A percentile compares a stretch with the other conserved stretches of the same genome.
phyloP scores from a whole-genome alignment of 331 rosid genomes.

The Stylosanthes scabra region DNA sequence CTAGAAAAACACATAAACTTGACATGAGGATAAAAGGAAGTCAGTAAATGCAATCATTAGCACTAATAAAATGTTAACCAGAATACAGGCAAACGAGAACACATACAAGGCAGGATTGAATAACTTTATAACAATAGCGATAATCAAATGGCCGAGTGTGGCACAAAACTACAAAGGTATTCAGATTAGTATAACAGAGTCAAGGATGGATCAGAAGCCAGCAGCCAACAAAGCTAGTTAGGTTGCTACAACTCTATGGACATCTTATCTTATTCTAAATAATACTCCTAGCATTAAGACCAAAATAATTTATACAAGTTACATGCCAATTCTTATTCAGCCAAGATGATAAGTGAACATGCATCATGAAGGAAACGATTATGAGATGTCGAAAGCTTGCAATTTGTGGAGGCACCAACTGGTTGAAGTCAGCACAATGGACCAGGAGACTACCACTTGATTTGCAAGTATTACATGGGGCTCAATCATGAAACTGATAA shows the following conservation, averaged over 20 bases:
- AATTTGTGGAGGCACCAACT: constrained; percentile 15
- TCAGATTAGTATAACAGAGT: neutral
- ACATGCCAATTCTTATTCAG: constrained; percentile 9
- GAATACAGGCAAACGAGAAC: constrained; percentile 13
- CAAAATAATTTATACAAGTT: constrained; percentile 18
- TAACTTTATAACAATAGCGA: neutral
- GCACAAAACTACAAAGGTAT: constrained; percentile 23
- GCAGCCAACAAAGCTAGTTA: neutral
- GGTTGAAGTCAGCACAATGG: constrained; percentile 7
- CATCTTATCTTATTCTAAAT: neutral
- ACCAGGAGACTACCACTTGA: constrained; percentile 14
- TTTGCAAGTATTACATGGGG: constrained; percentile 6
- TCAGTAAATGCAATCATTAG: neutral
- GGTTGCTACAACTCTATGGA: constrained; percentile 1
- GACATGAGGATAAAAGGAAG: neutral
- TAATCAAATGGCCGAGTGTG: neutral
- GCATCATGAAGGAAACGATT: neutral
- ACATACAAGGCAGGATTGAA: constrained; percentile 5
- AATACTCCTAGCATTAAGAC: neutral
- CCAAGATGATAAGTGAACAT: constrained; percentile 6
- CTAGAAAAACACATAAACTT: neutral
- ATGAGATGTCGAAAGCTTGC: constrained; percentile 6
- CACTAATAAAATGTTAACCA: constrained; percentile 21
- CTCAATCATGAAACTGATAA: constrained; percentile 21
- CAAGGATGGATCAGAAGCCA: constrained; percentile 15